Evolutionary conservation across 371 early-diverging fungal species (phyloP).

Genomic region (Entomophthora muscae): DNA sequence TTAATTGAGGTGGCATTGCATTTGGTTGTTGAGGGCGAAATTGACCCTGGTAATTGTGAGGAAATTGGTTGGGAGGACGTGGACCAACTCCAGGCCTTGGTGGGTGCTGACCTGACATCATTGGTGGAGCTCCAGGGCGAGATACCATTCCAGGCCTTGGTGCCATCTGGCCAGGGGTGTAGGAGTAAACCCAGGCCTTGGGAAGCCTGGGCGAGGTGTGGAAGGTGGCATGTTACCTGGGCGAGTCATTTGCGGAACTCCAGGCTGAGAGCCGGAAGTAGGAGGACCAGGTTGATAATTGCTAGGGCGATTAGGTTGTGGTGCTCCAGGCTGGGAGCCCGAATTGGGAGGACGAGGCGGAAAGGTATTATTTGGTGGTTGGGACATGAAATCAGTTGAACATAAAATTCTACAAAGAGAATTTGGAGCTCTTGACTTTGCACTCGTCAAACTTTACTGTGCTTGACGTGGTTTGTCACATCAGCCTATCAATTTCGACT

Average conservation of each 20-base stretch:
- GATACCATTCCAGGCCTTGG: not conserved
- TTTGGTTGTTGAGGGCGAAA: conserved; percentile 2
- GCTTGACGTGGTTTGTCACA: no score
- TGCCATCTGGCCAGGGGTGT: not conserved
- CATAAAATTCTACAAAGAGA: no score
- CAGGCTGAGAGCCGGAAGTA: no score
- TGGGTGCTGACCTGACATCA: not conserved
- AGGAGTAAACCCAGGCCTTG: not conserved
- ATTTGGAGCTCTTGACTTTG: no score
- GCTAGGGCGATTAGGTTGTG: not conserved
- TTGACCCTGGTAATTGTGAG: not conserved
- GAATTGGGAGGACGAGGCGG: not conserved
- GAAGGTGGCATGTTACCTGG: no score
- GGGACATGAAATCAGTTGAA: no score
- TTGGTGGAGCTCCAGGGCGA: not conserved
- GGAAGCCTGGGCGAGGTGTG: no score
- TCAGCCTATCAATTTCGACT: no score
- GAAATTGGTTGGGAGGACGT: not conserved
- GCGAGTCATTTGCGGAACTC: no score
- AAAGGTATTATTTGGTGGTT: not conserved
- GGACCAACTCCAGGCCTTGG: not conserved
- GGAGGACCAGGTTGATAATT: not conserved
- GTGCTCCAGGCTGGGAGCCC: not conserved
- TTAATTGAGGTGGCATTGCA: conserved; percentile 2
- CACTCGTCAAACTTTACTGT: no score